Evolutionary conservation across 495 filamentous ascomycete species (phyloP).

Genomic region (Friedmanniomyces simplex): DNA sequence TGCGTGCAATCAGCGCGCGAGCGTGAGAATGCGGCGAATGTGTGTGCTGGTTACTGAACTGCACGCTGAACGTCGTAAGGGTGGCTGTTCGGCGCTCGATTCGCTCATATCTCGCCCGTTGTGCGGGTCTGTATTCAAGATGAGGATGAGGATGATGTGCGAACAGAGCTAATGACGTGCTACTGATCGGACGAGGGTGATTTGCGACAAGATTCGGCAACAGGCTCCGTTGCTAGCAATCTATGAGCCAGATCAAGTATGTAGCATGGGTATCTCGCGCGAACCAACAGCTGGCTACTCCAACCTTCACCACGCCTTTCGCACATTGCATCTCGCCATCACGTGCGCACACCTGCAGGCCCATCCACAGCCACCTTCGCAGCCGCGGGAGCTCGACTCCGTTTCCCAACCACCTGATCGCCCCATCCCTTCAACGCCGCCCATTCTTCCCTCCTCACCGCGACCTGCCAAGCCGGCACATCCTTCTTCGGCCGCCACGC

Average conservation of each 20-base stretch:
- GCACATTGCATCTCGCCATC: slow-evolving; percentile 13
- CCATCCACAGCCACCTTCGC: background rate
- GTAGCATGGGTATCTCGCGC: background rate
- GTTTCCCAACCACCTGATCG: background rate
- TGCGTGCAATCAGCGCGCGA: background rate
- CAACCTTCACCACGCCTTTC: slow-evolving; percentile 36
- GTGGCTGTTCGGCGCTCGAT: no score
- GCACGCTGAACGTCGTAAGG: no score
- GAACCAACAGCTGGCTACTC: background rate
- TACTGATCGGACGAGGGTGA: no score
- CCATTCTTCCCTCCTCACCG: slow-evolving; percentile 50
- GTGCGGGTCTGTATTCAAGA: no score
- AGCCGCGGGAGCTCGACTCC: background rate
- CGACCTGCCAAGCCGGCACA: slow-evolving; percentile 45
- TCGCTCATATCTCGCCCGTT: no score
- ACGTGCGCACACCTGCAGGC: no score
- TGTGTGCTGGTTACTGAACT: no score
- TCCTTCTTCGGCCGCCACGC: slow-evolving; percentile 50
- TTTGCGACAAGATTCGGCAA: no score
- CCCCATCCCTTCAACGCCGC: slow-evolving; percentile 50
- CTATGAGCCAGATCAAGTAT: background rate
- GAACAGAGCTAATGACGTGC: no score
- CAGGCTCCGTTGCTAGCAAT: no score
- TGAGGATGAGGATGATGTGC: no score
- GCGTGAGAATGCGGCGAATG: background rate